Evolutionary conservation across 2,329 filamentous ascomycete species (phyloP), one percentile per base, ranked within the genome.

Genomic region (Phaeosphaeriaceae sp.): DNA sequence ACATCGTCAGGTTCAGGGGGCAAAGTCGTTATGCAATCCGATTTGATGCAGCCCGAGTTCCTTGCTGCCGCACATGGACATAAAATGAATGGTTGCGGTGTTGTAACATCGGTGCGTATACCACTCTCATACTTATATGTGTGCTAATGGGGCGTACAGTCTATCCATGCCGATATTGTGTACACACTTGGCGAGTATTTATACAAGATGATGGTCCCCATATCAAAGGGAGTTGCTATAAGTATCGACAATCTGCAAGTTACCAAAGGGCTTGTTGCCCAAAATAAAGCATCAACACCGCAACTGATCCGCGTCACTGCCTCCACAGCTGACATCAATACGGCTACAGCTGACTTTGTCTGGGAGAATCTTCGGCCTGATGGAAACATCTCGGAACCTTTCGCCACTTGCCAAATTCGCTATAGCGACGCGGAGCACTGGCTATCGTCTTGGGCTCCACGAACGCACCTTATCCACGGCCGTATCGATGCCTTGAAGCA

Each of bases 1-100:
- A 5, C 8, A 23, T 8, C 21, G 21, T 23, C 21, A 8, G 21
- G 21, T 5, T 23, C 21, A 8, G 28, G 30, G 1, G 52, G 48
- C 23, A 37, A 13, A 17, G 50, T 51, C 12, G 47, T 54, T 1
- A 51, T 51, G 43, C 46, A 56, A 18, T 48, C 50, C 12, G 46
- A 56, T 23, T 20, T 56, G 7, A 46, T 43, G 34, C 40, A 56
- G 8, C 32, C 44, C 13, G 50, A 50, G 6, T 51, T 56, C 39
- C 40, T 36, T 20, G 55, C 30, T 40, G 52, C 50, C 6, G 50
- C 47, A 1, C 51, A 71, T 13, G 79, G 78, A 0, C 79, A 82
- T 49, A 61, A 57, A 11, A 77, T 54, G 53, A 56, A 56, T 29
- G 38, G 37, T 17, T 48, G 37, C 29, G 48, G 48, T 39, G 47